Evolutionary conservation across 495 filamentous ascomycete genomes (phyloP), one percentile per base, ranked within the genome.

Genomic region (Trichoderma reesei): DNA sequence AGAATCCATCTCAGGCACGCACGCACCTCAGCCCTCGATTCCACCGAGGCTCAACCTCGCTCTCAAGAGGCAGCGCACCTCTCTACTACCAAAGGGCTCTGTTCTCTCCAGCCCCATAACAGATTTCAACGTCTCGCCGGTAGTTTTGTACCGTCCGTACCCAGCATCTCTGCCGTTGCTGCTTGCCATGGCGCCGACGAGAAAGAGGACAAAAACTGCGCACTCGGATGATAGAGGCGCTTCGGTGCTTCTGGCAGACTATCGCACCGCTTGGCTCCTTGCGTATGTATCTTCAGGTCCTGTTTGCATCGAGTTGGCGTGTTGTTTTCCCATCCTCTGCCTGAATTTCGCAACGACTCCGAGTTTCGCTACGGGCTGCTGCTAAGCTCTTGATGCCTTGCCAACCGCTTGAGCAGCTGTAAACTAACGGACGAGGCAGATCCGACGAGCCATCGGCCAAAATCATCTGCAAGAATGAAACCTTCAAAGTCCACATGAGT

Each of bases 151-250:
- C 46, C n/a, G 46, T 18, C 46, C 26, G 5, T 10, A 9, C 2
- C 10, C n/a, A n/a, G 13, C 26, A 18, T 51, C 46, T 9, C 20
- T 5, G 7, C 44, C 44, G 16, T 8, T 56, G 51, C 26, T 34
- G 11, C 51, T 56, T 56, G 51, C 26, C 11, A 61, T 61, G 59
- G 59, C 59, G 34, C 59, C 59, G 36, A 7, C 59, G 39, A 61
- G 18, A 26, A 61, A 61, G 14, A 61, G 39, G 18, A 16, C 39
- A 10, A 38, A 36, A 39, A 41, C 11, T 36, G 39, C 59, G 31
- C 18, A 61, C 16, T 36, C 11, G 13, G 59, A 38, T 20, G n/a
- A 20, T 9, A 14, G 11, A n/a, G 3, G 34, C 2, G 7, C 59
- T 14, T 61, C 59, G 59, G 39, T 42, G 59, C 59, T 61, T 14